These are phyloP conservation scores for Leccinum griseonigrum DNA, from an alignment of 1,284 basidiomycete genomes.

Conservation along the genomic window DNA sequence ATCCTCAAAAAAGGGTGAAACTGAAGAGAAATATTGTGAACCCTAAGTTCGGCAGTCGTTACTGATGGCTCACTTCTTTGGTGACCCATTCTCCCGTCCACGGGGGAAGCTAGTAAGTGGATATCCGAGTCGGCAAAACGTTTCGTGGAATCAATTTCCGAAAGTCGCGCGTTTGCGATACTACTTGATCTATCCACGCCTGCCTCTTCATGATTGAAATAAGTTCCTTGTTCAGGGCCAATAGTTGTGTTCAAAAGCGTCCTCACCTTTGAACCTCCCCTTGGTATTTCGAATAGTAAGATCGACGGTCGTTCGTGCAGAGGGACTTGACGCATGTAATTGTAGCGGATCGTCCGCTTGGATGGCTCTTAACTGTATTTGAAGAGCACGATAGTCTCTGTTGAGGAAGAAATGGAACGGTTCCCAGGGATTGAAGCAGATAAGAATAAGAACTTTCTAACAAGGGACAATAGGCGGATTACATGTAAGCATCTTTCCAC, in stretches of 20 bases:
- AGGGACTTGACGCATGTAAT: slow-evolving; percentile 26
- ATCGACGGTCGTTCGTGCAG: slow-evolving; percentile 7
- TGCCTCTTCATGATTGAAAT: slow-evolving; percentile 4
- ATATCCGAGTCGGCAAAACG: not conserved
- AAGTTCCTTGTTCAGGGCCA: not conserved
- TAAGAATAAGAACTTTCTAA: slow-evolving; percentile 2
- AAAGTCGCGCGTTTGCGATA: not conserved
- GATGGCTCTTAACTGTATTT: slow-evolving; percentile 63
- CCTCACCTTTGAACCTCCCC: slow-evolving; percentile 11
- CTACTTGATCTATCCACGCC: not conserved
- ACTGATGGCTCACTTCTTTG: slow-evolving; percentile 13
- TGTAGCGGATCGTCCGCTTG: slow-evolving; percentile 24
- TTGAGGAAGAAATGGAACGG: not conserved
- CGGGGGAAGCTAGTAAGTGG: not conserved
- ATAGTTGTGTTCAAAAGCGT: not conserved
- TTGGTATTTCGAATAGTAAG: not conserved
- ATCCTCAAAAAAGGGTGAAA: slow-evolving; percentile 3
- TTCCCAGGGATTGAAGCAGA: not conserved
- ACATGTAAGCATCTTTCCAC: slow-evolving; percentile 85
- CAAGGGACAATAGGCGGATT: slow-evolving; percentile 19
- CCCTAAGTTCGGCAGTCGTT: not conserved
- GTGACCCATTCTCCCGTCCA: slow-evolving; percentile 2
- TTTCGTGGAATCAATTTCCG: not conserved
- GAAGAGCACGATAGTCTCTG: slow-evolving; percentile 73
- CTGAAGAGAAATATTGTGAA: slow-evolving; percentile 8